Percentiles rank a stretch among this genome's conserved stretches.
Conservation (phyloP, 2,329 filamentous ascomycete species). For the Fusarium protoensiforme region DNA sequence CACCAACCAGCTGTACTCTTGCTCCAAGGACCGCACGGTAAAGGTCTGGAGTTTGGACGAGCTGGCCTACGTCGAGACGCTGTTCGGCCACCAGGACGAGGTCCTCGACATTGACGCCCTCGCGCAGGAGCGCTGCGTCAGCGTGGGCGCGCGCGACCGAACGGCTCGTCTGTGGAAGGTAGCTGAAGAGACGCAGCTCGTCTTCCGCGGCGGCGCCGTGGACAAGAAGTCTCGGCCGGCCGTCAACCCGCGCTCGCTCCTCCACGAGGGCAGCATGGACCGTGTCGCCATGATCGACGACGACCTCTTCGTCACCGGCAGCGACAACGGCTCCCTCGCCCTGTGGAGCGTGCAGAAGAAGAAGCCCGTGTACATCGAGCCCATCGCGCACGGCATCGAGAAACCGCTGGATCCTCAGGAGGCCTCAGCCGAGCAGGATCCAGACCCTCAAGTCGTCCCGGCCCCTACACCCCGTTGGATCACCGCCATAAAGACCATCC, state of each 20-base stretch:
- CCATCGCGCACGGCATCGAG: constrained; percentile 87
- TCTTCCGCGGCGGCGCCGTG: constrained; percentile 86
- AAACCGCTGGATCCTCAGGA: constrained; percentile 73
- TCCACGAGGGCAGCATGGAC: constrained; percentile 88
- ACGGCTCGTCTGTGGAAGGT: constrained; percentile 97
- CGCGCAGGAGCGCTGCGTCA: constrained; percentile 88
- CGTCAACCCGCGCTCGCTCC: constrained; percentile 63
- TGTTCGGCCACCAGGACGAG: constrained; percentile 95
- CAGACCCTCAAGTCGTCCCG: constrained; percentile 68
- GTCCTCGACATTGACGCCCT: constrained; percentile 87
- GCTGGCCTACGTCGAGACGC: constrained; percentile 91
- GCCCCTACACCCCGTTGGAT: constrained; percentile 84
- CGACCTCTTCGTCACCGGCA: constrained; percentile 90
- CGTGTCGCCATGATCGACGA: constrained; percentile 90
- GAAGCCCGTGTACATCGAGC: constrained; percentile 86
- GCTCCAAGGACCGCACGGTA: constrained; percentile 90
- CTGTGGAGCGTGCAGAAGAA: constrained; percentile 95
- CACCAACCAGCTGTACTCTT: constrained; percentile 92
- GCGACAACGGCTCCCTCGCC: constrained; percentile 87
- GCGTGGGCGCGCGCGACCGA: constrained; percentile 89
- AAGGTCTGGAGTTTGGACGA: constrained; percentile 96
- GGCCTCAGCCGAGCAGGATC: constrained; percentile 77
- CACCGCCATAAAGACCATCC: constrained; percentile 86
- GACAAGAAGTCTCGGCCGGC: constrained; percentile 60
- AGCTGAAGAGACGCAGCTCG: constrained; percentile 91